Conservation (phyloP, 1,284 basidiomycete genomes). For the Ceratobasidium theobromae region DNA sequence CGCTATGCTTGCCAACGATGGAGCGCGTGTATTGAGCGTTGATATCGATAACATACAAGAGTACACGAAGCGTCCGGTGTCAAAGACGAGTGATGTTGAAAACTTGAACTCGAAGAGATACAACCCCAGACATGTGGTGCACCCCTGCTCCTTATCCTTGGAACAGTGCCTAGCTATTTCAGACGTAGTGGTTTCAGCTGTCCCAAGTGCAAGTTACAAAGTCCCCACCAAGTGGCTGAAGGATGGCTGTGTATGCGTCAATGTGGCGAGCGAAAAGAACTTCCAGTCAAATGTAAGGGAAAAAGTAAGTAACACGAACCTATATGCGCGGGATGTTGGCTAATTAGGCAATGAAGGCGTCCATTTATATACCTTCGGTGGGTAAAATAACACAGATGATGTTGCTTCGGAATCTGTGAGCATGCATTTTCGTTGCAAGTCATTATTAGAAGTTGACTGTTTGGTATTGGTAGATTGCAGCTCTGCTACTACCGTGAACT, state of each 20-base stretch:
- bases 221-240: slow-evolving; percentile 87
- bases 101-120: slow-evolving; percentile 56
- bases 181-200: slow-evolving; percentile 90
- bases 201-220: slow-evolving; percentile 86
- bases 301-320: slow-evolving; percentile 58
- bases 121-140: slow-evolving; percentile 83
- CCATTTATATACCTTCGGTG: slow-evolving; percentile 89
- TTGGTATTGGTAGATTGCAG: slow-evolving; percentile 23
- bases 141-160: slow-evolving; percentile 64
- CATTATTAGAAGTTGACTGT: neutral
- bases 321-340: slow-evolving; percentile 32
- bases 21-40: slow-evolving; percentile 90
- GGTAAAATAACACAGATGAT: slow-evolving; percentile 97
- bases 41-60: slow-evolving; percentile 94
- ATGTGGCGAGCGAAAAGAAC: slow-evolving; percentile 95
- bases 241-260: slow-evolving; percentile 90
- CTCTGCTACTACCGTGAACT: slow-evolving; percentile 35
- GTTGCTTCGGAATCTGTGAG: slow-evolving; percentile 88
- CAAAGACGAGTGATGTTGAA: slow-evolving; percentile 42
- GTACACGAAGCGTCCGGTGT: slow-evolving; percentile 82
- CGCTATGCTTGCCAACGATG: slow-evolving; percentile 92
- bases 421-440: neutral
- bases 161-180: slow-evolving; percentile 77
- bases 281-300: slow-evolving; percentile 92
- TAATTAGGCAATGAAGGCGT: slow-evolving; percentile 59